phyloP scores from a whole-genome alignment of 2,329 filamentous ascomycete species.

The Botrytis fragariae region DNA sequence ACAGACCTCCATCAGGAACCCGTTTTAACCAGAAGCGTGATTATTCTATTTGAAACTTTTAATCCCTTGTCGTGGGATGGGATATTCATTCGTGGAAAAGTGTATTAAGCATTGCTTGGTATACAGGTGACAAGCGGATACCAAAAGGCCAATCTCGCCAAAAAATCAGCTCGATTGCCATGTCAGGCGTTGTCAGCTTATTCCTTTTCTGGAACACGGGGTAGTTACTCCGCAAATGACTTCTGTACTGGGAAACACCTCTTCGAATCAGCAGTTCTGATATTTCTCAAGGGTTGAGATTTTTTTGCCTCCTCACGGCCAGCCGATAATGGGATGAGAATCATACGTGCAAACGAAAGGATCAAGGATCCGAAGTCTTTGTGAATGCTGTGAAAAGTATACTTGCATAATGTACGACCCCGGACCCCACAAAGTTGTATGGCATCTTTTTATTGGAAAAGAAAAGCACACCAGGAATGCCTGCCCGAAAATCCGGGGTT shows the following conservation, averaged over 20 bases:
- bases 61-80: neutral
- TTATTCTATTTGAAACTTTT: neutral
- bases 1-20: neutral
- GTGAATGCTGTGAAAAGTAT: neutral
- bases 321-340: neutral
- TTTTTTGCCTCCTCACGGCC: neutral
- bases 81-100: slow-evolving; percentile 6
- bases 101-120: neutral
- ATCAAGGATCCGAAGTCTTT: neutral
- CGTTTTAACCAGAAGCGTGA: neutral
- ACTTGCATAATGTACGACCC: slow-evolving; percentile 6
- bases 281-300: neutral
- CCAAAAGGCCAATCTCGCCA: neutral
- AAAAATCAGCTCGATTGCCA: neutral
- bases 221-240: neutral
- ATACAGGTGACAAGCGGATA: neutral
- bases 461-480: slow-evolving; percentile 5
- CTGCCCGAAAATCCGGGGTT: slow-evolving; percentile 20
- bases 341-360: neutral
- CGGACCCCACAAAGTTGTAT: slow-evolving; percentile 2
- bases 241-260: neutral
- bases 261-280: neutral
- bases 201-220: neutral
- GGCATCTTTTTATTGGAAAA: slow-evolving; percentile 5
- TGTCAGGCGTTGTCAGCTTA: neutral